Conservation (phyloP, 805 yeast species). For the Yamadazyma sp. region DNA sequence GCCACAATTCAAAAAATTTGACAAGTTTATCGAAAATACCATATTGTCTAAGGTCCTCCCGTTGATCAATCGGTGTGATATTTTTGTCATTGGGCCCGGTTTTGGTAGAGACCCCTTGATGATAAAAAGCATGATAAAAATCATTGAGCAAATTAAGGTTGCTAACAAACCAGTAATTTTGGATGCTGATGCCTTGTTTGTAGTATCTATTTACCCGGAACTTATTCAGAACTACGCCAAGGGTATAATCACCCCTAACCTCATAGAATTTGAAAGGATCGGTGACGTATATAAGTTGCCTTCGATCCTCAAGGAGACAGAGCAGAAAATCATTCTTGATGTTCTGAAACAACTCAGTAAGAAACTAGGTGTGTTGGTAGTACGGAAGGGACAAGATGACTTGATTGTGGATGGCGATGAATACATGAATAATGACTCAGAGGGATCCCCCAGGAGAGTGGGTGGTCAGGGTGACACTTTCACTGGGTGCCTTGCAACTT, state of each 20-base stretch:
- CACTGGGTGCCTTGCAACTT: slow-evolving; percentile 80
- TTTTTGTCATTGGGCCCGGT: slow-evolving; percentile 90
- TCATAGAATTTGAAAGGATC: slow-evolving; percentile 76
- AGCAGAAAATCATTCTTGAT: slow-evolving; percentile 20
- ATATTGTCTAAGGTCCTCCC: slow-evolving; percentile 56
- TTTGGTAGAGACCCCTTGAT: slow-evolving; percentile 78
- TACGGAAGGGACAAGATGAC: slow-evolving; percentile 75
- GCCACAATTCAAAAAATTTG: slow-evolving; percentile 22
- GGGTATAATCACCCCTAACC: slow-evolving; percentile 85
- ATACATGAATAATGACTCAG: slow-evolving; percentile 41
- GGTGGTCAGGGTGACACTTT: slow-evolving; percentile 98
- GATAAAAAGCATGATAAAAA: slow-evolving; percentile 56
- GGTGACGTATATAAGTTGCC: slow-evolving; percentile 47
- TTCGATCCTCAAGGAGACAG: slow-evolving; percentile 20
- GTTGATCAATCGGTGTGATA: slow-evolving; percentile 68
- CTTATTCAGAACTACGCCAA: slow-evolving; percentile 53
- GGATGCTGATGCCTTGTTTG: slow-evolving; percentile 86
- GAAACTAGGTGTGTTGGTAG: slow-evolving; percentile 53
- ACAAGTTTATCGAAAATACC: slow-evolving; percentile 35
- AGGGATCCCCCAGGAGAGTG: slow-evolving; percentile 77
- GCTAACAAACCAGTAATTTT: slow-evolving; percentile 69
- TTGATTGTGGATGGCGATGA: slow-evolving; percentile 53
- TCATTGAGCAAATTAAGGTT: slow-evolving; percentile 56
- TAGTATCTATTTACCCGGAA: slow-evolving; percentile 58
- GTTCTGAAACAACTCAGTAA: slow-evolving; percentile 47